Evolutionary conservation across 2,329 filamentous ascomycete species (phyloP), one percentile per base, ranked within the genome.

Genomic region (Talaromyces sp.): DNA sequence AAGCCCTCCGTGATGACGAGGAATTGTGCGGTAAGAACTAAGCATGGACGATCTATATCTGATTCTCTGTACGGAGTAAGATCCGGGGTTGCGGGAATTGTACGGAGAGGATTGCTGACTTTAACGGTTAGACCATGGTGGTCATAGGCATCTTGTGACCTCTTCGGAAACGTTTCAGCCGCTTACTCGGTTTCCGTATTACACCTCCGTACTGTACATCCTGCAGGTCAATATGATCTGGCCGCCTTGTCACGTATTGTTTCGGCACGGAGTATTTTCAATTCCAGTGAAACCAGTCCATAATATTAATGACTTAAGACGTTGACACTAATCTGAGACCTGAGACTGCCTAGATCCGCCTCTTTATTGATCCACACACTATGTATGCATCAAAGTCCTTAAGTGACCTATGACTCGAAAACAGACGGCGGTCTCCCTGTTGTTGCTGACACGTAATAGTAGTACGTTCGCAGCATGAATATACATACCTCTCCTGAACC

Each of bases 31-130:
- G 17, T 25, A 15, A 50, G 47, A 22, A 33, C 19, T 54, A 22
- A 25, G 52, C 62, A 59, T 59, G 62, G 39, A 41, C 47, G 27
- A 45, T 22, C 61, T 31, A 17, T 31, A 58, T 31, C 31, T 58
- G 54, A 31, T 7, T 31, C 27, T 31, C 27, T 31, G 27, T 4
- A 57, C 5, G 8, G 17, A 63, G 17, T 22, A 33, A 50, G 60
- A 64, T 60, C 62, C 62, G 62, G 62, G 62, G 62, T 64, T 52
- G 54, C 54, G 27, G 54, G 47, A 59, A 64, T 56, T 22, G 5
- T 11, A 39, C 52, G 52, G 31, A 37, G 33, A 39, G 33, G 27
- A 54, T 54, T 52, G 25, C 27, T 52, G 25, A 52, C 33, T 17
- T 2, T 19, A 9, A 35, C 7, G 49, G 52, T 22, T 56, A 39